Evolutionary conservation across 768 basidiomycete species (phyloP).

Genomic region (Hortiboletus campestris): DNA sequence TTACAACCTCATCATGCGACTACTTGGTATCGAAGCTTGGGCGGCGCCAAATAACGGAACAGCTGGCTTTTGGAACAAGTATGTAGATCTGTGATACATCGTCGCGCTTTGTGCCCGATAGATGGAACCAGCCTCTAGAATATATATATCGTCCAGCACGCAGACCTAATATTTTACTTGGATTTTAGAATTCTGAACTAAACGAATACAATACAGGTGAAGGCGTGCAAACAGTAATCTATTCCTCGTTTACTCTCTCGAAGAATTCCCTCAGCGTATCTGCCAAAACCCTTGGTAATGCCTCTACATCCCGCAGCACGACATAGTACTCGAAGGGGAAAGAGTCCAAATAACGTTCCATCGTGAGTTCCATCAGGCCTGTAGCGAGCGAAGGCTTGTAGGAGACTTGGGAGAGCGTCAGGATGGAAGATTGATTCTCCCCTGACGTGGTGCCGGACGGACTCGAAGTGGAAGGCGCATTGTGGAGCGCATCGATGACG

Average conservation of each 20-base stretch:
- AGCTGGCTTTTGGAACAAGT: slow-evolving; percentile 78
- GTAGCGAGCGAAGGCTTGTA: slow-evolving; percentile 53
- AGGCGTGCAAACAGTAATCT: slow-evolving; percentile 7
- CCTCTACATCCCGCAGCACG: slow-evolving; percentile 86
- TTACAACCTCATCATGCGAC: slow-evolving; percentile 76
- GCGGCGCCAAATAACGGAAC: slow-evolving; percentile 76
- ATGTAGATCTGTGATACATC: slow-evolving; percentile 38
- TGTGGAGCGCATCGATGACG: slow-evolving; percentile 85
- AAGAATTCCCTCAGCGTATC: slow-evolving; percentile 92
- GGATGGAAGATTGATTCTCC: slow-evolving; percentile 66
- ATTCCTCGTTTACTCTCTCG: slow-evolving; percentile 73
- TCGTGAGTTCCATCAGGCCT: slow-evolving; percentile 81
- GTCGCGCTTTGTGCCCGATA: neutral
- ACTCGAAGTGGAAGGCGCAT: slow-evolving; percentile 29
- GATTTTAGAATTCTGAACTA: neutral
- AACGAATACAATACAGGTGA: neutral
- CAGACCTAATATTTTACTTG: slow-evolving; percentile 1
- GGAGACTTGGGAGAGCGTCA: slow-evolving; percentile 89
- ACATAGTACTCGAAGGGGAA: slow-evolving; percentile 99
- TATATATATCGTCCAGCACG: neutral
- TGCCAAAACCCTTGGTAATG: slow-evolving; percentile 85
- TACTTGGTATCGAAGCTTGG: slow-evolving; percentile 59
- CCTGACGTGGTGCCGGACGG: slow-evolving; percentile 9
- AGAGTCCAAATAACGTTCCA: slow-evolving; percentile 88
- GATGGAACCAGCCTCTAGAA: neutral